phyloP scores from a whole-genome alignment of 768 basidiomycete genomes.

The Mycena rebaudengoi region DNA sequence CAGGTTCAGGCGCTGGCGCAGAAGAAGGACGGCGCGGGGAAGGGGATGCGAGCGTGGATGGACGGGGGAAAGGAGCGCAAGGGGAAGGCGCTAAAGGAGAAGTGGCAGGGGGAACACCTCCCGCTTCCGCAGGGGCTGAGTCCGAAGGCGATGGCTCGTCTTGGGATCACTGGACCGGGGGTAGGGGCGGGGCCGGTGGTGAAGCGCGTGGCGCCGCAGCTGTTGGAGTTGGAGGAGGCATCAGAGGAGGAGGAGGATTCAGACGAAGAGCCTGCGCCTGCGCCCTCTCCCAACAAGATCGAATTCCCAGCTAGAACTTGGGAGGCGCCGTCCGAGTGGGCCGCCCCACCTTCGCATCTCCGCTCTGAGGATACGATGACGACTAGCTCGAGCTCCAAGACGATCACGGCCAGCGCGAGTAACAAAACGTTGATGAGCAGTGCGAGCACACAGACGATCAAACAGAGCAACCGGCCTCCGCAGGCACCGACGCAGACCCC shows the following conservation, averaged over 20 bases:
- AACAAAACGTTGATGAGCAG: constrained; percentile 12
- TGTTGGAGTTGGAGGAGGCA: constrained; percentile 20
- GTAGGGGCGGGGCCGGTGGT: neutral
- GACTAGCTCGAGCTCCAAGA: constrained; percentile 5
- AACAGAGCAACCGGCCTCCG: neutral
- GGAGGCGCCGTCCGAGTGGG: constrained; percentile 26
- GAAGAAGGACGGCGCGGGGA: neutral
- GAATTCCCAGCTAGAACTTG: too few species aligned
- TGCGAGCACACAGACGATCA: constrained; percentile 16
- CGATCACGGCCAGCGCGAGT: constrained; percentile 20
- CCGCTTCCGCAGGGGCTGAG: constrained; percentile 25
- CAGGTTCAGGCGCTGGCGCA: neutral
- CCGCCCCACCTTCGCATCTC: constrained; percentile 6
- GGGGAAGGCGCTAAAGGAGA: neutral
- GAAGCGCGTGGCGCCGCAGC: constrained; percentile 6
- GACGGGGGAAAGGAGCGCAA: neutral
- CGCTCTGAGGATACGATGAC: neutral
- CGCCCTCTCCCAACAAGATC: too few species aligned
- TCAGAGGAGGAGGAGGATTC: constrained; percentile 19
- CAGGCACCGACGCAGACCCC: neutral
- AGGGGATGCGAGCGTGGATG: neutral
- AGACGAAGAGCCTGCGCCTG: neutral
- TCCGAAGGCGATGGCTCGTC: constrained; percentile 26
- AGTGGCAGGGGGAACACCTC: neutral
- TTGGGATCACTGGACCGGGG: constrained; percentile 20